Evolutionary conservation across 2,329 filamentous ascomycete genomes (phyloP), one percentile per base, ranked within the genome.

Genomic region (Microdochium trichocladiopsis): DNA sequence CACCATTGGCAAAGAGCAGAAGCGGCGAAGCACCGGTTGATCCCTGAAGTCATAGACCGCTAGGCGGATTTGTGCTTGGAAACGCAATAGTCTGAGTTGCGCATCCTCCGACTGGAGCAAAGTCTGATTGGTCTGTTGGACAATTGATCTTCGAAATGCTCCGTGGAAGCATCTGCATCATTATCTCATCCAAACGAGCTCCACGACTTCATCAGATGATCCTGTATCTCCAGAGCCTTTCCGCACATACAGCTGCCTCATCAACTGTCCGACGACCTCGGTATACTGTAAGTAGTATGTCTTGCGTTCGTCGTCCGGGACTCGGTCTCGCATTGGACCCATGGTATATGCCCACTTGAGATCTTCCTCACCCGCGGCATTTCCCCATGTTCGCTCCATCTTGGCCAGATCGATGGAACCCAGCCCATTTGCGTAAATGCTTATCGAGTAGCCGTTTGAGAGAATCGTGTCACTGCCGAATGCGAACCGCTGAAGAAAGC

Each of bases 361-460:
- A 37, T 37, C 33, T 37, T 37, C 33, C 6, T 72, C 73, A 16
- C 64, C 64, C 21, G 72, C 74, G 22, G 71, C 65, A 24, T 73
- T 69, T 2, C 66, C 64, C 75, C 77, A 84, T 0, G 81, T 84
- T 49, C 71, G 71, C 63, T 84, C 81, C 57, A 76, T 72, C 47
- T 71, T 70, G 31, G 69, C 64, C 14, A 78, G 61, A 22, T 77
- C 72, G 1, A 76, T 52, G 2, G 61, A 58, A 5, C 69, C 65
- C 5, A 75, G 61, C 37, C 69, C 70, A 1, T 66, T 62, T 2
- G 62, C 58, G 55, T 83, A 83, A 47, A 70, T 66, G 25, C 74
- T 71, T 48, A 84, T 72, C 21, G 78, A 83, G 59, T 77, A 84
- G 1, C 82, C 82, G 61, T 84, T 84, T 25, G 76, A 73, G 10